Conservation (phyloP, 2,329 filamentous ascomycete genomes). For the Cordyceps cateniannulata region DNA sequence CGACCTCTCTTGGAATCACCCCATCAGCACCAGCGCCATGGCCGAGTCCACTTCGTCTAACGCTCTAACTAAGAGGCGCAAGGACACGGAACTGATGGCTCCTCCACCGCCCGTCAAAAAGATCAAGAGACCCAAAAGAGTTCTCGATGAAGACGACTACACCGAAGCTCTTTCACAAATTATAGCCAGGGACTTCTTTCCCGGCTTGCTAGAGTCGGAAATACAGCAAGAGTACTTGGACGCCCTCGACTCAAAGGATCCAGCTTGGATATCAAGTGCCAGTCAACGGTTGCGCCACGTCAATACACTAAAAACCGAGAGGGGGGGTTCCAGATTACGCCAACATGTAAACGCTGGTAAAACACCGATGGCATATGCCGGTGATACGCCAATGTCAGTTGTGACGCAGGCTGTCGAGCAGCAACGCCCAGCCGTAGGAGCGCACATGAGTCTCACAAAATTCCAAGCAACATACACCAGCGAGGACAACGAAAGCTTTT, state of each 20-base stretch:
- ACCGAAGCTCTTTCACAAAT: constrained; percentile 87
- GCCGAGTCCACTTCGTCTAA: constrained; percentile 33
- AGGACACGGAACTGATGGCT: constrained; percentile 70
- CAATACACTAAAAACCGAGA: constrained; percentile 68
- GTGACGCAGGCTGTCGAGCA: constrained; percentile 30
- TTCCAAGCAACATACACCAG: constrained; percentile 95
- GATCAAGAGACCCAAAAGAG: constrained; percentile 81
- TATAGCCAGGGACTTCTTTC: constrained; percentile 95
- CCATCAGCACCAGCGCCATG: background rate
- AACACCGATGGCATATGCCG: constrained; percentile 62
- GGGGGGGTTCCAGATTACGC: constrained; percentile 17
- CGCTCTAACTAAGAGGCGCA: constrained; percentile 61
- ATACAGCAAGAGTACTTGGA: constrained; percentile 89
- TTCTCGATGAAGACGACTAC: constrained; percentile 92
- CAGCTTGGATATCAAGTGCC: constrained; percentile 79
- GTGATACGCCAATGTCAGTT: constrained; percentile 66
- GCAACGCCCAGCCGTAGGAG: constrained; percentile 52
- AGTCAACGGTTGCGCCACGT: constrained; percentile 64
- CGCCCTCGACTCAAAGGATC: constrained; percentile 79
- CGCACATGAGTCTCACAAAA: constrained; percentile 70
- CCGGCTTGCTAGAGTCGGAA: constrained; percentile 77
- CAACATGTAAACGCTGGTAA: constrained; percentile 28
- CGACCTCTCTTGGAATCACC: background rate
- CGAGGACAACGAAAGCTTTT: constrained; percentile 97
- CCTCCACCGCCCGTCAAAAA: constrained; percentile 79